These are phyloP conservation scores for Pseudogymnoascus sp. DNA, from an alignment of 2,329 filamentous ascomycete species.

Conservation along the genomic window DNA sequence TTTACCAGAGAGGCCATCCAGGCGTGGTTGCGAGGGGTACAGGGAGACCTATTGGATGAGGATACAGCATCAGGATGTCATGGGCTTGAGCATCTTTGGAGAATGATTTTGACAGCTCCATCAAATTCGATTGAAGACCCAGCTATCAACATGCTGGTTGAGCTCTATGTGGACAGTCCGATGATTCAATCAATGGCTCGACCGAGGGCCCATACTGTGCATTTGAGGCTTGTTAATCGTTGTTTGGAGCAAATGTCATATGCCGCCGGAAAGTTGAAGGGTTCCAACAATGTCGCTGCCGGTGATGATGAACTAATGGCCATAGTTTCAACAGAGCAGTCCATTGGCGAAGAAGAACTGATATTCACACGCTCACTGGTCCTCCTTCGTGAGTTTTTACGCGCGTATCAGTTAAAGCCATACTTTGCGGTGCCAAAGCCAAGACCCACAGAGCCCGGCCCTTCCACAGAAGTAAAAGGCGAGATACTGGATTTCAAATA, in stretches of 20 bases:
- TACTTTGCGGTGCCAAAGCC: slow-evolving; percentile 55
- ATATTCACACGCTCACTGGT: slow-evolving; percentile 63
- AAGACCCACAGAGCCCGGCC: slow-evolving; percentile 24
- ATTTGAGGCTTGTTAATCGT: slow-evolving; percentile 65
- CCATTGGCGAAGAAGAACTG: slow-evolving; percentile 50
- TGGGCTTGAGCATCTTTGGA: slow-evolving; percentile 72
- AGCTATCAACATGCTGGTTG: slow-evolving; percentile 66
- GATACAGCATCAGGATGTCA: slow-evolving; percentile 46
- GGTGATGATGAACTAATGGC: slow-evolving; percentile 49
- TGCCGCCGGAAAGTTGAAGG: slow-evolving; percentile 53
- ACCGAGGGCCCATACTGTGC: slow-evolving; percentile 49
- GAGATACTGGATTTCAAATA: slow-evolving; percentile 63
- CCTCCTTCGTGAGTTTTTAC: slow-evolving; percentile 62
- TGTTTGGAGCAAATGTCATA: slow-evolving; percentile 65
- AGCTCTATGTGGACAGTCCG: slow-evolving; percentile 60
- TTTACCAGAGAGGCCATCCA: slow-evolving; percentile 52
- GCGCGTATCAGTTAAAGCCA: slow-evolving; percentile 55
- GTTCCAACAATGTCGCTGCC: slow-evolving; percentile 37
- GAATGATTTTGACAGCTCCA: slow-evolving; percentile 66
- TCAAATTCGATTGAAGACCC: slow-evolving; percentile 58
- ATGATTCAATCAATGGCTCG: slow-evolving; percentile 46
- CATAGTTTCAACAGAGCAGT: slow-evolving; percentile 42
- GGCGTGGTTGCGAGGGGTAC: slow-evolving; percentile 40
- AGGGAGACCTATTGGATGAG: slow-evolving; percentile 45
- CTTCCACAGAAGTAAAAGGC: slow-evolving; percentile 44